phyloP scores from a whole-genome alignment of 805 yeast species.

The Zygosaccharomyces lentus region DNA sequence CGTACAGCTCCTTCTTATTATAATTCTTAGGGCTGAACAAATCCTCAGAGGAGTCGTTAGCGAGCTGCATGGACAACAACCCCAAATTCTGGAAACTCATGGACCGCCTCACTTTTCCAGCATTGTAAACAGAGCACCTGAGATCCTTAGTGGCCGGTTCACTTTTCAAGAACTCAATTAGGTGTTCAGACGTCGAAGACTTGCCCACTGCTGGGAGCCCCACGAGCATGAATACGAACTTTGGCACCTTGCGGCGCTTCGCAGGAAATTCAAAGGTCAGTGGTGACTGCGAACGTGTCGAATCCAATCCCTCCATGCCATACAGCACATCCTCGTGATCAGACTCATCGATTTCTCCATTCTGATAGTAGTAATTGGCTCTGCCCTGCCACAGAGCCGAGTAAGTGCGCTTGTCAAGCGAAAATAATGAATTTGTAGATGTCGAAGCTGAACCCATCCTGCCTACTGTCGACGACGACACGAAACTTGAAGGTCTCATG shows the following conservation, averaged over 20 bases:
- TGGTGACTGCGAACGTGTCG: constrained; percentile 8
- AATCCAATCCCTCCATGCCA: constrained; percentile 6
- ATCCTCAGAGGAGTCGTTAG: constrained; percentile 38
- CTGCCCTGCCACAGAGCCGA: constrained; percentile 19
- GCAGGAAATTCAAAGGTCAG: constrained; percentile 14
- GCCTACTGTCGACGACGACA: background rate
- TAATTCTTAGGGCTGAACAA: constrained; percentile 41
- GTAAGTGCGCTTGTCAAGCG: constrained; percentile 20
- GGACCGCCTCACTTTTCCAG: constrained; percentile 66
- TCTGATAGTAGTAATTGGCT: constrained; percentile 14
- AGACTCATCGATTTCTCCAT: constrained; percentile 14
- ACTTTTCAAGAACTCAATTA: constrained; percentile 51
- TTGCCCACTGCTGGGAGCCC: constrained; percentile 79
- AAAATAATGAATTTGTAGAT: constrained; percentile 29
- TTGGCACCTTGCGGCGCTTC: constrained; percentile 23
- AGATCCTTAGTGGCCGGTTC: constrained; percentile 21
- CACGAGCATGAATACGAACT: constrained; percentile 64
- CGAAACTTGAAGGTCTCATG: constrained; percentile 4
- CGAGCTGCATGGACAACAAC: constrained; percentile 20
- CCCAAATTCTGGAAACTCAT: constrained; percentile 36
- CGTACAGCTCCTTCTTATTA: constrained; percentile 47
- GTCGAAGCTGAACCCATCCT: constrained; percentile 12
- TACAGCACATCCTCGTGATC: constrained; percentile 6
- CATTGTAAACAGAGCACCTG: constrained; percentile 55
- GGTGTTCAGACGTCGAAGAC: constrained; percentile 63